A percentile compares a stretch with the other conserved stretches of the same genome.
phyloP scores from a whole-genome alignment of 768 basidiomycete species.

The Tylopilus intermedius region DNA sequence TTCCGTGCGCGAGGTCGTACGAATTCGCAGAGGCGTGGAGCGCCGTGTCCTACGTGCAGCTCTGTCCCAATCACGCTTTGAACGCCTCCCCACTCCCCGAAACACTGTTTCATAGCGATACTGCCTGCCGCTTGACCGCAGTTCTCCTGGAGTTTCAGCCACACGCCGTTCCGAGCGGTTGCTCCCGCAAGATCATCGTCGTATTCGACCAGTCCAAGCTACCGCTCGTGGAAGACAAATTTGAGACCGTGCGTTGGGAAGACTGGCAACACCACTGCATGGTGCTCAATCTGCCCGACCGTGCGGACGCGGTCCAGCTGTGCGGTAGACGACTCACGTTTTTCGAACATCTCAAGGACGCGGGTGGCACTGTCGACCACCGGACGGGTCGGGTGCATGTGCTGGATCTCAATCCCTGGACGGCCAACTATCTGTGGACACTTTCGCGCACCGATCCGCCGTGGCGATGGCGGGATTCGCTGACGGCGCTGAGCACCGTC shows the following conservation, averaged over 20 bases:
- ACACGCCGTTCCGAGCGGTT: slow-evolving; percentile 29
- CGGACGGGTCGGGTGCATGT: slow-evolving; percentile 25
- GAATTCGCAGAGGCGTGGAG: slow-evolving; percentile 54
- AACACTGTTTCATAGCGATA: slow-evolving; percentile 56
- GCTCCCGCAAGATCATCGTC: slow-evolving; percentile 42
- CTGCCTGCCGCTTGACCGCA: slow-evolving; percentile 45
- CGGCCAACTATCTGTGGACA: slow-evolving; percentile 22
- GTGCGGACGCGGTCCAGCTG: slow-evolving; percentile 26
- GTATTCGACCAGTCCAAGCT: slow-evolving; percentile 54
- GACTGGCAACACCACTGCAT: slow-evolving; percentile 44
- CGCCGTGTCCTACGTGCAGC: slow-evolving; percentile 39
- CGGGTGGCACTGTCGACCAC: slow-evolving; percentile 3
- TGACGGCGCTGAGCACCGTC: slow-evolving; percentile 27
- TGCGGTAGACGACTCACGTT: slow-evolving; percentile 30
- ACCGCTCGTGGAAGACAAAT: slow-evolving; percentile 37
- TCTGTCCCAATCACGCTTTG: slow-evolving; percentile 45
- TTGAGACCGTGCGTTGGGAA: slow-evolving; percentile 48
- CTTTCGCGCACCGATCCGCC: slow-evolving; percentile 24
- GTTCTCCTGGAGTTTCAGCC: slow-evolving; percentile 40
- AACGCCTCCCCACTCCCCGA: slow-evolving; percentile 34
- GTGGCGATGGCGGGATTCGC: slow-evolving; percentile 29
- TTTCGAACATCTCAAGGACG: slow-evolving; percentile 26
- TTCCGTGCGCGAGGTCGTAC: slow-evolving; percentile 31
- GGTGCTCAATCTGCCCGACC: slow-evolving; percentile 31
- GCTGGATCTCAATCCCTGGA: slow-evolving; percentile 29